Evolutionary conservation across 257 asterid species (phyloP).

Genomic region (Solanum appendiculatum): DNA sequence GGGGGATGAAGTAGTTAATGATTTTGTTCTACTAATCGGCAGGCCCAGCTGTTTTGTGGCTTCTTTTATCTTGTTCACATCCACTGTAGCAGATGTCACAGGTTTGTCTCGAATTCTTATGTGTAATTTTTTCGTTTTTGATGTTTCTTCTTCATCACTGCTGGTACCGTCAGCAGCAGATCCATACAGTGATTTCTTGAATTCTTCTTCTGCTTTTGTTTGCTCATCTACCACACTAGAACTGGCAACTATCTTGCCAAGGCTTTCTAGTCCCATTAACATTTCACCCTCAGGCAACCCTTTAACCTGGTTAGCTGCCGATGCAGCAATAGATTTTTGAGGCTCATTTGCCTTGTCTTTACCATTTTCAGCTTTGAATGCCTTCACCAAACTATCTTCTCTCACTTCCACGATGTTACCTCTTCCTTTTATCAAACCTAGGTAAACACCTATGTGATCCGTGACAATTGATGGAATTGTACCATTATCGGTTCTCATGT

Average conservation of each 20-base stretch:
- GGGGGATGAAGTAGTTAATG: conserved; percentile 60
- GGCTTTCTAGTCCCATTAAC: conserved; percentile 76
- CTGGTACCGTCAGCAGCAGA: conserved; percentile 87
- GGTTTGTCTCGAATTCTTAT: conserved; percentile 88
- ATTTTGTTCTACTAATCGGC: conserved; percentile 79
- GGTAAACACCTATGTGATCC: conserved; percentile 94
- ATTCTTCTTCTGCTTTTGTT: conserved; percentile 96
- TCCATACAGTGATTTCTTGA: conserved; percentile 75
- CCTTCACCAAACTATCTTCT: conserved; percentile 81
- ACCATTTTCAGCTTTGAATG: conserved; percentile 52
- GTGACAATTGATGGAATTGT: conserved; percentile 91
- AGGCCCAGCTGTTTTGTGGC: conserved; percentile 85
- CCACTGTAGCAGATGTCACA: conserved; percentile 73
- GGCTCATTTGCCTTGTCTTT: conserved; percentile 46
- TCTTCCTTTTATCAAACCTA: conserved; percentile 93
- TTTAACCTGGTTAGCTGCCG: conserved; percentile 35
- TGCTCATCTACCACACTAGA: conserved; percentile 70
- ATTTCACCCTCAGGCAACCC: conserved; percentile 36
- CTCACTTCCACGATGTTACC: conserved; percentile 92
- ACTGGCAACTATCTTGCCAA: conserved; percentile 45
- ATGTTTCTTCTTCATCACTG: conserved; percentile 90
- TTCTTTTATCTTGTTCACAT: conserved; percentile 88
- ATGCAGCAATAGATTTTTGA: conserved; percentile 33
- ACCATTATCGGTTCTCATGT: conserved; percentile 97
- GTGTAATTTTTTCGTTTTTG: conserved; percentile 64